phyloP scores from a whole-genome alignment of 192 early-diverging fungal genomes.

The Funneliformis mosseae region DNA sequence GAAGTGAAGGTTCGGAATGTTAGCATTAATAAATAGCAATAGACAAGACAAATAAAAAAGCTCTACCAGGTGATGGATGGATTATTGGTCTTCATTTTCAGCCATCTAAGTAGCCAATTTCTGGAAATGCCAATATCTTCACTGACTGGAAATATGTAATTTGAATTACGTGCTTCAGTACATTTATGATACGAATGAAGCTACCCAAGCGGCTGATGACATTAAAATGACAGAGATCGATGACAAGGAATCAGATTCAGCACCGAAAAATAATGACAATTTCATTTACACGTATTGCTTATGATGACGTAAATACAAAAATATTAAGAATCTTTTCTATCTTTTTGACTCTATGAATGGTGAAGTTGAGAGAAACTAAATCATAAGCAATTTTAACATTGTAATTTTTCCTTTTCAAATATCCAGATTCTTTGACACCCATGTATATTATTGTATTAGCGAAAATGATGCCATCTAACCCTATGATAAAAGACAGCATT shows the following conservation, averaged over 20 bases:
- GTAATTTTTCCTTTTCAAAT: constrained; percentile 92
- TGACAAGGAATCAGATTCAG: constrained; percentile 51
- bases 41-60: constrained; percentile 44
- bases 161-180: no score
- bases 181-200: no score
- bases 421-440: no score
- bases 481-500: constrained; percentile 40
- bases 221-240: no score
- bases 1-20: constrained; percentile 72
- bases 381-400: constrained; percentile 99
- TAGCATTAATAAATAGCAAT: constrained; percentile 92
- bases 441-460: no score
- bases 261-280: constrained; percentile 92
- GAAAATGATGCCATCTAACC: constrained; percentile 97
- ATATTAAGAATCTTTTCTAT: no score
- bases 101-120: constrained; percentile 96
- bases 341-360: no score
- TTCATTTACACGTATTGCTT: no score
- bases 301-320: constrained; percentile 91
- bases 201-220: no score
- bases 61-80: constrained; percentile 85
- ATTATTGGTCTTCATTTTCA: constrained; percentile 80
- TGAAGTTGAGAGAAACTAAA: no score
- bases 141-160: constrained; percentile 86
- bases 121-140: constrained; percentile 97